Percentiles rank a stretch among this genome's conserved stretches.
Conservation (phyloP, 2,329 filamentous ascomycete species). For the Monosporascus sp. region DNA sequence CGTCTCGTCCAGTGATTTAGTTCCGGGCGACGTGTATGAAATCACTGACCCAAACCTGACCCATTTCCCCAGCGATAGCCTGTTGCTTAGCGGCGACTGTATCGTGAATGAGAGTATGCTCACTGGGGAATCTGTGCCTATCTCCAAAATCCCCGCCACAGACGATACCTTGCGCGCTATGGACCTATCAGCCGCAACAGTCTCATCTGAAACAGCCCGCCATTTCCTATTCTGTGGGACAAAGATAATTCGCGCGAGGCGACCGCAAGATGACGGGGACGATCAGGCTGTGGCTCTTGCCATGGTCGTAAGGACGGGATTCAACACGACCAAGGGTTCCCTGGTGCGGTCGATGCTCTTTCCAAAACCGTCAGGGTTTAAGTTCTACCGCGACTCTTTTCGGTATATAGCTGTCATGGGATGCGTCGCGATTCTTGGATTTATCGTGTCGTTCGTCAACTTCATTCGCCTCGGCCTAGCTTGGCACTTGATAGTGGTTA, state of each 20-base stretch:
- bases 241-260: conserved; percentile 84
- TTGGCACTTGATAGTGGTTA: conserved; percentile 87
- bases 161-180: conserved; percentile 73
- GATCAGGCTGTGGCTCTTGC: conserved; percentile 89
- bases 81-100: conserved; percentile 87
- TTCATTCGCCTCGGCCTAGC: conserved; percentile 79
- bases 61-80: conserved; percentile 87
- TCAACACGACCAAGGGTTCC: conserved; percentile 95
- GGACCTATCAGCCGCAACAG: conserved; percentile 73
- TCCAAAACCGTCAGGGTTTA: conserved; percentile 96
- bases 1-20: conserved; percentile 78
- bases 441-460: conserved; percentile 86
- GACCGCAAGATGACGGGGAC: conserved; percentile 78
- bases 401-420: conserved; percentile 98
- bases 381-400: conserved; percentile 97
- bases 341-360: conserved; percentile 97
- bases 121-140: conserved; percentile 93
- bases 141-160: conserved; percentile 82
- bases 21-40: conserved; percentile 95
- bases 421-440: conserved; percentile 76
- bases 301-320: conserved; percentile 88
- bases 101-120: conserved; percentile 99
- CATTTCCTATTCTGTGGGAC: conserved; percentile 94
- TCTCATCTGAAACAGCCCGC: conserved; percentile 76
- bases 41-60: conserved; percentile 86